Evolutionary conservation across 2,329 filamentous ascomycete genomes (phyloP), one percentile per base, ranked within the genome.

Genomic region (Boeremia exigua): DNA sequence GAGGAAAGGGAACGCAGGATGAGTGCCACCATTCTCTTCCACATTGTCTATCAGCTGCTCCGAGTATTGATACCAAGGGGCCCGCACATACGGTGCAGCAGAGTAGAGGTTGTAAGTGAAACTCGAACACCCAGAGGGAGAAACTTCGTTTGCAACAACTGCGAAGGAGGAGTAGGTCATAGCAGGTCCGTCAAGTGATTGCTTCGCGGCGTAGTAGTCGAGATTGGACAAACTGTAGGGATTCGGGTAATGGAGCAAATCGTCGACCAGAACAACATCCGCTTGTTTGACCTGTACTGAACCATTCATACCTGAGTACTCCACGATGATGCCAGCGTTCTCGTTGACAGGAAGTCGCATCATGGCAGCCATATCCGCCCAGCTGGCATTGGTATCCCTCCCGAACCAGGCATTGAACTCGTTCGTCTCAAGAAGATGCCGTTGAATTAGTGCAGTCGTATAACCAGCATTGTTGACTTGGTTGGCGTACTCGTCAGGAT

Each of bases 101-200:
- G 84, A 84, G 59, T 86, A 85, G 15, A 89, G 78, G 6, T 84
- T 81, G 67, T 90, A 90, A 0, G 87, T 90, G 68, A 86, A 89
- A 4, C 84, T 82, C 1, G 87, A 85, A 70, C 88, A 90, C 2
- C 88, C 88, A 2, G 86, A 88, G 2, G 82, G 84, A 1, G 85
- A 86, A 10, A 89, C 79, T 43, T 85, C 80, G 53, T 87, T 88
- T 12, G 88, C 87, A 28, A 86, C 84, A 43, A 90, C 84, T 42
- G 85, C 84, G 72, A 89, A 90, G 9, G 88, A 85, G 9, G 85
- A 85, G 71, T 88, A 91, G 1, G 88, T 90, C 88, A 91, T 91
- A 3, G 84, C 88, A 1, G 88, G 88, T 0, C 88, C 88, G 61
- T 89, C 82, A 1, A 82, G 76, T 1, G 86, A 88, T 72, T 90